Evolutionary conservation across 2,329 filamentous ascomycete genomes (phyloP), one percentile per base, ranked within the genome.

Genomic region (Oidium heveae): DNA sequence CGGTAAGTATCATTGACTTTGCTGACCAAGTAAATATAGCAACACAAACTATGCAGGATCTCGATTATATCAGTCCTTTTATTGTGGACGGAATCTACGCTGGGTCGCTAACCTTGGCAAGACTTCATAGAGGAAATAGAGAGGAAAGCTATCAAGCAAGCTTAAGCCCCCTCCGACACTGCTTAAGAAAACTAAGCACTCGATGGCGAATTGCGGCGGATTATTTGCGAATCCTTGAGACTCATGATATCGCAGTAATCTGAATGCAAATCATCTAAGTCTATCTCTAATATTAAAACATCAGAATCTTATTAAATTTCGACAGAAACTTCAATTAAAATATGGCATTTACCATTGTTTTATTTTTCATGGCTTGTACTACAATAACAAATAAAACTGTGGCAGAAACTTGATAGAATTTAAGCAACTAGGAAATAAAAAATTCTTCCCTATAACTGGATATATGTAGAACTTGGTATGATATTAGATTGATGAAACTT

Each of bases 1-100:
- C 65, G 15, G 53, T 59, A 6, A 61, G 56, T 18, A 60, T 68
- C 9, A 57, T 62, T 2, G 62, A 62, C 16, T 62, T 69, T 50
- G 60, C 60, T 24, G 58, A 62, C 2, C 59, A 65, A 7, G 53
- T 65, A 15, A 57, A 61, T 18, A 55, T 56, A 12, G 55, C 60
- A 18, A 60, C 60, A 3, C 54, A 56, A 7, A 53, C 54, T 5
- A 59, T 61, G 6, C 56, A 61, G 28, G 63, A 62, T 47, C 57
- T 66, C 15, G 61, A 63, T 28, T 54, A 58, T 13, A 53, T 68
- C 4, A 67, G 64, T 55, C 67, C 67, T 4, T 59, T 69, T 10
- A 61, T 66, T 34, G 62, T 70, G 57, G 67, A 69, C 57, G 59
- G 61, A 10, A 39, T 69, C n/a, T 70, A 70, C 55, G 61, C 60